Evolutionary conservation across 257 asterid genomes (phyloP).

Genomic region (Solanum gandarillasii): DNA sequence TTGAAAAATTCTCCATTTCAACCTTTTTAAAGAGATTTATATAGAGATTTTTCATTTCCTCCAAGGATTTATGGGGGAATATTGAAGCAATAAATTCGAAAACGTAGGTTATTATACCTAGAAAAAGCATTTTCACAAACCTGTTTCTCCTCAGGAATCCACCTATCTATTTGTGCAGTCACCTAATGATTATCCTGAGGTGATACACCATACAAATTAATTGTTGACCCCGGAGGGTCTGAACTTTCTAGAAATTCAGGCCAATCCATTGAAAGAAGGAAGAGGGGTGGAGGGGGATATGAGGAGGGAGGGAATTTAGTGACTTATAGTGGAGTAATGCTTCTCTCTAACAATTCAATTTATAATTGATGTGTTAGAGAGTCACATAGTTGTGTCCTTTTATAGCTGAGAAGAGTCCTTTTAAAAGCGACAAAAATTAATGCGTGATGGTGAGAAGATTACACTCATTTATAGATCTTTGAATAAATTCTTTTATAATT

Average conservation of each 20-base stretch:
- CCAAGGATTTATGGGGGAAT: not conserved
- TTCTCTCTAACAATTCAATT: too few species aligned
- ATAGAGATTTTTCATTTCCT: not conserved
- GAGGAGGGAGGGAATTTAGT: too few species aligned
- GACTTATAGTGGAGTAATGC: too few species aligned
- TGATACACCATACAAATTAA: not conserved
- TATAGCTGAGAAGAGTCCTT: too few species aligned
- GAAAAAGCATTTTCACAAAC: not conserved
- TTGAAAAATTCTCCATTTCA: not conserved
- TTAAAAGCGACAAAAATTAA: too few species aligned
- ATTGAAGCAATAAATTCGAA: not conserved
- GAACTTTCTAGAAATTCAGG: not conserved
- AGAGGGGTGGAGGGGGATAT: too few species aligned
- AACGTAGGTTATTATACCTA: not conserved
- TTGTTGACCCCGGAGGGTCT: not conserved
- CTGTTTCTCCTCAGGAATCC: not conserved
- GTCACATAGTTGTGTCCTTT: too few species aligned
- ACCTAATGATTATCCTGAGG: not conserved
- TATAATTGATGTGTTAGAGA: too few species aligned
- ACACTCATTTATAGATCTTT: too few species aligned
- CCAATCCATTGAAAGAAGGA: not conserved
- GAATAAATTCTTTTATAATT: too few species aligned
- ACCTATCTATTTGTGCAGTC: not conserved
- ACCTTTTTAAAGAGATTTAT: not conserved
- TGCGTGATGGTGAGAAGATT: too few species aligned